Evolutionary conservation across 164 flowering plant species (phyloP).

Genomic region (Dillenia turbinata): DNA sequence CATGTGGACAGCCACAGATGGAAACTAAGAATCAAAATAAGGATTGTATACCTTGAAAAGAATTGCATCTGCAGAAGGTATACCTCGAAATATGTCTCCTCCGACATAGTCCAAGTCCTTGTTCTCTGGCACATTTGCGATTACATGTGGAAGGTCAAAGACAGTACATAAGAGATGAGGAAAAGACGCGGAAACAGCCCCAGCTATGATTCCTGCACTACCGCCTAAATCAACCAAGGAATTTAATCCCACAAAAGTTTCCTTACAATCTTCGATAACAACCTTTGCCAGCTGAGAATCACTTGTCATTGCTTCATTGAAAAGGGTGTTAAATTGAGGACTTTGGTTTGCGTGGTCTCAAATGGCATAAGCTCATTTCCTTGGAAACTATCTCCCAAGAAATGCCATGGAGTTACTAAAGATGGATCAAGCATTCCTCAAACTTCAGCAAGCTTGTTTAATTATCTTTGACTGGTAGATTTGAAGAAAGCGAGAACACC

Average conservation of each 20-base stretch:
- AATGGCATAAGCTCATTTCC: conserved; percentile 16
- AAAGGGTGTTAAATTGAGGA: conserved; percentile 5
- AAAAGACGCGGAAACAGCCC: conserved; percentile 25
- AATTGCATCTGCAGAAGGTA: conserved; percentile 28
- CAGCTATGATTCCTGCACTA: conserved; percentile 29
- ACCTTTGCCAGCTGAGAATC: conserved; percentile 26
- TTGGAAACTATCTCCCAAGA: conserved; percentile 19
- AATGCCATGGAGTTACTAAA: conserved; percentile 15
- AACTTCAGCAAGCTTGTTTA: conserved; percentile 15
- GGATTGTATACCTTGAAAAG: conserved; percentile 13
- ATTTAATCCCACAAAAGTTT: conserved; percentile 22
- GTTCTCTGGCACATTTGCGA: conserved; percentile 11
- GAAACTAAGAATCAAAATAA: too few species aligned
- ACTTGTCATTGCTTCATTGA: conserved; percentile 42
- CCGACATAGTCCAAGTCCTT: conserved; percentile 15
- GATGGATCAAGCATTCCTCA: conserved; percentile 22
- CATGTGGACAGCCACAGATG: too few species aligned
- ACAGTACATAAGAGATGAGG: conserved; percentile 25
- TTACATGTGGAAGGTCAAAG: conserved; percentile 41
- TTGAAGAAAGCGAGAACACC: conserved; percentile 26
- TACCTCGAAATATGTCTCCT: conserved; percentile 30
- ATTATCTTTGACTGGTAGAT: conserved; percentile 25
- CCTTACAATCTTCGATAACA: conserved; percentile 15
- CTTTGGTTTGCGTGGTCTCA: conserved; percentile 1
- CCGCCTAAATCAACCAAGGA: conserved; percentile 39